Base-by-base conservation (phyloP, 768 basidiomycete genomes). In the Mycena alexandri region DNA sequence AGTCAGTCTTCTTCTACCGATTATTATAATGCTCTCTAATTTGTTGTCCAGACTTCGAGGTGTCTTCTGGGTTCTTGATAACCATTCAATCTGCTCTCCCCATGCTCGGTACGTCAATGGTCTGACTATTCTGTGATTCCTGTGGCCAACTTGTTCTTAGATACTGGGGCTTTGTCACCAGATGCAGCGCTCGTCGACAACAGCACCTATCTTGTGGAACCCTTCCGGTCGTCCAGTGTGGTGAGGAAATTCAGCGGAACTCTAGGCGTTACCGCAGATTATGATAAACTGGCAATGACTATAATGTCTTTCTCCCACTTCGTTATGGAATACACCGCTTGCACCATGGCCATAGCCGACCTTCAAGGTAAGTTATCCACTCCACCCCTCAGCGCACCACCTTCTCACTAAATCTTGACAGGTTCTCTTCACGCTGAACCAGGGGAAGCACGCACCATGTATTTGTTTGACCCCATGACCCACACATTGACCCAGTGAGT, bases 201-300 rank as follows among this genome's bases (percentile, higher is more conserved):
- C 29, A 34, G 22, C 13, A 59, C 58, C 33, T 59, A 59, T 38
- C 21, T 59, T 9, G 34, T 59, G 0, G 58, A 59, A 17, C 58
- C 58, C 7, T 59, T 48, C n/a, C 46, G 46, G 2, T 59, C 58
- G 2, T 47, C 58, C 6, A 59, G 58, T 24, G 58, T 59, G 0
- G 58, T 59, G 2, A 21, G 58, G 6, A 59, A 59, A 25, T 59
- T 59, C 16, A 59, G 58, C 12, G 46, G 58, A 1, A 59, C 46
- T 14, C 34, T 59, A 1, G 58, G 58, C 16, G 29, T 13, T 5
- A 59, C 44, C 10, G 24, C 29, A 9, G 58, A 59, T 48, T 12
- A 19, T 1, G 46, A 59, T 21, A 59, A 59, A n/a, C 16, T 48
- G 21, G 58, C 58, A 3, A 47, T 48, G 34, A 59, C 58, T 21